phyloP scores from a whole-genome alignment of 768 basidiomycete species.

The Boletellus sp. region DNA sequence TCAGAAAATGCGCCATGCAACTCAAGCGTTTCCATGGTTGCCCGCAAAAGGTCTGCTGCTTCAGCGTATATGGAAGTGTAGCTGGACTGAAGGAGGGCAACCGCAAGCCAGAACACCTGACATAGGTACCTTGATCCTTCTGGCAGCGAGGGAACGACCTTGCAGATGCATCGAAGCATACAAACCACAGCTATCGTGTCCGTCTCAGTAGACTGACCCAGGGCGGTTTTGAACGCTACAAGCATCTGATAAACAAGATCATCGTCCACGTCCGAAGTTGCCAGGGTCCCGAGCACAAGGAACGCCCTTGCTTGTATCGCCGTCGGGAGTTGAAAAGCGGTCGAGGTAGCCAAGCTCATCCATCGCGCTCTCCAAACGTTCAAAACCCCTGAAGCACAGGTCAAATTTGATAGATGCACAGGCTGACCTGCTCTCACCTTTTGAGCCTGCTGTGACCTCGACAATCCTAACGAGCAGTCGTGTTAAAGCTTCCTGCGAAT shows the following conservation, averaged over 20 bases:
- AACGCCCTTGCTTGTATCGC: conserved; percentile 88
- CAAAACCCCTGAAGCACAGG: conserved; percentile 49
- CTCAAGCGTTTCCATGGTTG: conserved; percentile 63
- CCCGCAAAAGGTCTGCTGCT: conserved; percentile 62
- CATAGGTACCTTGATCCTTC: conserved; percentile 68
- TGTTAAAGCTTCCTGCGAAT: conserved; percentile 63
- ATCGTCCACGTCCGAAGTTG: conserved; percentile 82
- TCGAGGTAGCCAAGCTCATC: conserved; percentile 86
- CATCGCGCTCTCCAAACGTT: conserved; percentile 92
- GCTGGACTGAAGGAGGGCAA: conserved; percentile 77
- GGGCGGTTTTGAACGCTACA: conserved; percentile 74
- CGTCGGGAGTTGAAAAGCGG: conserved; percentile 86
- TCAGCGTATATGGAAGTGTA: conserved; percentile 67
- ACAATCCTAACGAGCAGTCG: conserved; percentile 60
- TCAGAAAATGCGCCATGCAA: conserved; percentile 54
- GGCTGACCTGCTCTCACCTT: conserved; percentile 45
- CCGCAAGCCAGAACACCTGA: conserved; percentile 83
- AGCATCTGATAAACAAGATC: conserved; percentile 93
- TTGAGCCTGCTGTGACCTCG: conserved; percentile 60
- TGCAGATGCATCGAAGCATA: conserved; percentile 85
- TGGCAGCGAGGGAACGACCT: conserved; percentile 67
- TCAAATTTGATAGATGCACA: conserved; percentile 4
- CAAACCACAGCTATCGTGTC: conserved; percentile 73
- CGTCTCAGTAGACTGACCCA: conserved; percentile 62
- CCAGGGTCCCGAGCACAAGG: conserved; percentile 77